A percentile compares a stretch with the other conserved stretches of the same genome.
phyloP scores from a whole-genome alignment of 495 filamentous ascomycete species.

The Annulohypoxylon bovei region DNA sequence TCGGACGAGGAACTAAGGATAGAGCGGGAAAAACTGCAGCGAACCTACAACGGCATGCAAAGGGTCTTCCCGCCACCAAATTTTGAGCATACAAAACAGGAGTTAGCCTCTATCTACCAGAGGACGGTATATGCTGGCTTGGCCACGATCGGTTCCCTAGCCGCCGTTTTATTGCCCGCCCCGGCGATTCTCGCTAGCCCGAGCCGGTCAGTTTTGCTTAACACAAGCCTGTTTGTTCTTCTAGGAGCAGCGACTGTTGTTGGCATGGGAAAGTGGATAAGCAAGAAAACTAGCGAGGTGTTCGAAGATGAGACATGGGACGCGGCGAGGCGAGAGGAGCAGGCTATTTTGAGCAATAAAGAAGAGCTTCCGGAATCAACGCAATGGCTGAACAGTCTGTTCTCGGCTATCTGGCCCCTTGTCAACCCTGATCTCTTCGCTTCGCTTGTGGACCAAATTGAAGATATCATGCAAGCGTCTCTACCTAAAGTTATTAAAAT shows the following conservation, averaged over 20 bases:
- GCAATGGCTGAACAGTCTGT: slow-evolving; percentile 72
- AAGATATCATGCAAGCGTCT: slow-evolving; percentile 78
- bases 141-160: slow-evolving; percentile 47
- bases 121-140: slow-evolving; percentile 57
- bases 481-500: slow-evolving; percentile 71
- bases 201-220: slow-evolving; percentile 48
- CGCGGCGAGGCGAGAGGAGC: slow-evolving; percentile 60
- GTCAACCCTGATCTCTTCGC: slow-evolving; percentile 76
- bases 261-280: slow-evolving; percentile 62
- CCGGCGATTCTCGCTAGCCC: slow-evolving; percentile 76
- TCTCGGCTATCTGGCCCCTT: slow-evolving; percentile 72
- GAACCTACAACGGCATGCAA: slow-evolving; percentile 60
- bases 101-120: slow-evolving; percentile 59
- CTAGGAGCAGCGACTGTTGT: slow-evolving; percentile 48
- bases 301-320: slow-evolving; percentile 74
- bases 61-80: slow-evolving; percentile 71
- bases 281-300: slow-evolving; percentile 60
- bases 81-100: slow-evolving; percentile 58
- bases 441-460: slow-evolving; percentile 69
- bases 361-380: slow-evolving; percentile 66
- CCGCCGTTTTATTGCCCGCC: slow-evolving; percentile 56
- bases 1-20: slow-evolving; percentile 53
- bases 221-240: slow-evolving; percentile 35
- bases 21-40: slow-evolving; percentile 60
- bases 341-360: slow-evolving; percentile 47